Evolutionary conservation across 257 asterid species (phyloP), one percentile per base, ranked within the genome.

Genomic region (Jaltomata sinuosa): DNA sequence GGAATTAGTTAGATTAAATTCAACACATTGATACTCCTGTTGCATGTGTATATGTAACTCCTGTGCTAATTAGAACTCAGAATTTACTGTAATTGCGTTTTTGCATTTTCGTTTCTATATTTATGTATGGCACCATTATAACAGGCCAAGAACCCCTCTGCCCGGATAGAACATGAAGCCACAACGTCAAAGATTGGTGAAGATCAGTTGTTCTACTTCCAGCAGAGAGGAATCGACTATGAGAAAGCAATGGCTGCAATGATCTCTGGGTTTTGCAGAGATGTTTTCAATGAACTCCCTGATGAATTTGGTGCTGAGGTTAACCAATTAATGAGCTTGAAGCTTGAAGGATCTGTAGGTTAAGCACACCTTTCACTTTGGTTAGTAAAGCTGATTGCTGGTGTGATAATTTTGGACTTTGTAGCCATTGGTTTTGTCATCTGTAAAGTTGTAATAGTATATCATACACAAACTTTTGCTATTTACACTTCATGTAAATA

Each of bases 181-280:
- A 92, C 98, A 3, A 96, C 98, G 65, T 96, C 98, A 6, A 96
- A 96, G 87, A 96, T 96, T 2, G 98, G 99, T 29, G 99, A 96
- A 76, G 99, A 92, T 84, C 99, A 93, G 91, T 81, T 96, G 83
- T 96, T 96, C 87, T 94, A 96, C 90, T 96, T 96, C 90, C 99
- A 90, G 84, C 99, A 94, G 83, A 96, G 98, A 85, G 99, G 99
- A 55, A 92, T 96, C 2, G 98, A 96, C 90, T 93, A 92, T 2
- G 99, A 96, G 89, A 92, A 91, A 89, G 99, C 98, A 31, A 96
- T 94, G 98, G 97, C 98, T n/a, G 94, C 98, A 68, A 96, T 96
- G 99, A 93, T 96, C 15, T 96, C 99, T 61, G 98, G 99, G 80
- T 96, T 96, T 86, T 96, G 99, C 82, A 52, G 90, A 71, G 99